Conservation (phyloP, 2,329 filamentous ascomycete genomes). For the Talaromyces pinophilus region DNA sequence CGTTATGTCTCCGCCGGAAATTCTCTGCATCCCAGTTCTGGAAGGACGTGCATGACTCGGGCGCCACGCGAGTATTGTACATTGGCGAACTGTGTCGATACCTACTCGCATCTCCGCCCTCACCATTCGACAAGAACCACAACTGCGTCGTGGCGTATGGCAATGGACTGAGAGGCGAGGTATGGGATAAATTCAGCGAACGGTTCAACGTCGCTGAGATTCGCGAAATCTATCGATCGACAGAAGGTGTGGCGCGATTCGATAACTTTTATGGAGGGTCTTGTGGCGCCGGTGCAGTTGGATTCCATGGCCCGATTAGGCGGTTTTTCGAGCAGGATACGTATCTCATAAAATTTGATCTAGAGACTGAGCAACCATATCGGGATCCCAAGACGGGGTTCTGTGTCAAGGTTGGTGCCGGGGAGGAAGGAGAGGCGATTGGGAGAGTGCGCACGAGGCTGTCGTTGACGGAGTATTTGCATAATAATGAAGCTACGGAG, state of each 20-base stretch:
- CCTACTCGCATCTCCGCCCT: conserved; percentile 47
- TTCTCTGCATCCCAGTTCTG: conserved; percentile 51
- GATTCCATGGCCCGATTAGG: conserved; percentile 46
- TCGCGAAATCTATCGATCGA: conserved; percentile 52
- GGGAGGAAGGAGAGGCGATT: conserved; percentile 50
- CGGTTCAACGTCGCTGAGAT: conserved; percentile 52
- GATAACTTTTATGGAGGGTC: conserved; percentile 47
- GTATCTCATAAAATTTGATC: conserved; percentile 47
- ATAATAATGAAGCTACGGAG: conserved; percentile 46
- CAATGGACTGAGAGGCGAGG: conserved; percentile 52
- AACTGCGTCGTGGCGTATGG: conserved; percentile 49
- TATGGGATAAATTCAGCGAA: conserved; percentile 58
- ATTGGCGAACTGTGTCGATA: conserved; percentile 55
- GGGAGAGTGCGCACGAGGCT: conserved; percentile 45
- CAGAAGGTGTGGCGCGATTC: conserved; percentile 50
- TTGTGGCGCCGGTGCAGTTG: conserved; percentile 48
- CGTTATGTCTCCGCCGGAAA: conserved; percentile 48
- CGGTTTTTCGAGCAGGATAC: conserved; percentile 46
- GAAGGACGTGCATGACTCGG: conserved; percentile 47
- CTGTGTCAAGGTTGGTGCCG: conserved; percentile 40
- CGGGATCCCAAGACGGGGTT: conserved; percentile 50
- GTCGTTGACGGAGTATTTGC: conserved; percentile 46
- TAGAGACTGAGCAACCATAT: conserved; percentile 44
- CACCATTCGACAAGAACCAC: conserved; percentile 49
- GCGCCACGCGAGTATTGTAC: conserved; percentile 48